Percentiles rank a stretch among this genome's conserved stretches.
Evolutionary conservation across 2,329 filamentous ascomycete genomes (phyloP).

Genomic region (Fusarium ambrosium): DNA sequence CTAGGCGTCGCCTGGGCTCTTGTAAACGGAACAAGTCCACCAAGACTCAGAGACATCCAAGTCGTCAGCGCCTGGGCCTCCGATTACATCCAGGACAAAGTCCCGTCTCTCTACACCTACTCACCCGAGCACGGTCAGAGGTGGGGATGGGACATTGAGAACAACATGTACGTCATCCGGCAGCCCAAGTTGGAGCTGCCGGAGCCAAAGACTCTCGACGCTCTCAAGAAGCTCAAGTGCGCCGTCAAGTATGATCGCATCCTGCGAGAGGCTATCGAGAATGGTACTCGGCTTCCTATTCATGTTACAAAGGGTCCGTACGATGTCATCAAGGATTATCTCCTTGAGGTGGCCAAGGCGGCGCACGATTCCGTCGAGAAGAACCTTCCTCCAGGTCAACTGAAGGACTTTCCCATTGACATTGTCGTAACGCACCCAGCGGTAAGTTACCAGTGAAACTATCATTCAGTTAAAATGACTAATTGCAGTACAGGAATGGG

Average conservation of each 20-base stretch:
- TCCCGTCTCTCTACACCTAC: conserved; percentile 29
- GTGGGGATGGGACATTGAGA: conserved; percentile 27
- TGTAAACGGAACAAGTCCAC: conserved; percentile 4
- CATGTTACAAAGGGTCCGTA: conserved; percentile 20
- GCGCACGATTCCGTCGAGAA: conserved; percentile 16
- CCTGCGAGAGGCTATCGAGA: neutral
- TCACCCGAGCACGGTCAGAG: conserved; percentile 7
- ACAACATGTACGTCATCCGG: conserved; percentile 28
- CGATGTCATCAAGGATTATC: conserved; percentile 30
- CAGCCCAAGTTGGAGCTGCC: conserved; percentile 28
- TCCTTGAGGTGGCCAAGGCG: conserved; percentile 10
- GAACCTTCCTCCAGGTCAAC: neutral
- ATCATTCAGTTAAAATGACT: neutral
- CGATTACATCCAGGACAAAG: conserved; percentile 13
- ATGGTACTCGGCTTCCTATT: conserved; percentile 7
- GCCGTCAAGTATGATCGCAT: conserved; percentile 17
- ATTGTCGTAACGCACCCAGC: conserved; percentile 28
- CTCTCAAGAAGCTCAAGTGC: conserved; percentile 17
- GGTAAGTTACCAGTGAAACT: neutral
- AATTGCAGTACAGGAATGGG: conserved; percentile 15
- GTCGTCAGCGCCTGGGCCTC: conserved; percentile 19
- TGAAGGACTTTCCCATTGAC: conserved; percentile 22
- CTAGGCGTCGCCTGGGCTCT: conserved; percentile 27
- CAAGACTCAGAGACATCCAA: conserved; percentile 16
- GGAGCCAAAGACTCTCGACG: conserved; percentile 6